Conservation (phyloP, 1,139 yeast species). For the Yamadazyma jaroonii region DNA sequence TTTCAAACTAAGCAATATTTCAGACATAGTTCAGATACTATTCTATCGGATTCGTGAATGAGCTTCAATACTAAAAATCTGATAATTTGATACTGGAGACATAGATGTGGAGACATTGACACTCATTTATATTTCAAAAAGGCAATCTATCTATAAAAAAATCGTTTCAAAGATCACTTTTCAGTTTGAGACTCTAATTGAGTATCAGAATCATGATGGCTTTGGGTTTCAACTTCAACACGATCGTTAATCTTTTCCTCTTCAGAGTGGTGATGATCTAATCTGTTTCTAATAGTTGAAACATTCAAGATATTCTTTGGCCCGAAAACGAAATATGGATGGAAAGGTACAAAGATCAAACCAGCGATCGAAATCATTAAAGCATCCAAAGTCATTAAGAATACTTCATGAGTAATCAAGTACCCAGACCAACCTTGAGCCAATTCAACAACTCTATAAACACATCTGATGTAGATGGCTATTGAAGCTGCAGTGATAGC, state of each 20-base stretch:
- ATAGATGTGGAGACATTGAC: too few species aligned
- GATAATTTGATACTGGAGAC: too few species aligned
- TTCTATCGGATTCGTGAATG: too few species aligned
- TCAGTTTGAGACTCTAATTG: too few species aligned
- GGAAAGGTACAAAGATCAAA: slow-evolving; percentile 45
- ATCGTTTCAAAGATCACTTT: too few species aligned
- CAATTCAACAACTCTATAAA: slow-evolving; percentile 76
- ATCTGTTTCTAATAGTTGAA: slow-evolving; percentile 1
- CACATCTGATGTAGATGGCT: slow-evolving; percentile 64
- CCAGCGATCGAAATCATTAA: slow-evolving; percentile 53
- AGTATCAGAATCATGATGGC: too few species aligned
- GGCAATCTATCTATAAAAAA: too few species aligned
- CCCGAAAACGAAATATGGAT: slow-evolving; percentile 61
- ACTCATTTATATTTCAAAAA: too few species aligned
- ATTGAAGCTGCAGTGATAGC: slow-evolving; percentile 51
- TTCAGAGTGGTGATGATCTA: neutral
- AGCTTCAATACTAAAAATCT: too few species aligned
- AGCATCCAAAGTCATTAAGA: slow-evolving; percentile 72
- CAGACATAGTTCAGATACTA: too few species aligned
- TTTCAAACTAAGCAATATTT: too few species aligned
- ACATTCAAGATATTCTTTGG: slow-evolving; percentile 3
- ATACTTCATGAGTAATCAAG: slow-evolving; percentile 66
- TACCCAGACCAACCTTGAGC: slow-evolving; percentile 73
- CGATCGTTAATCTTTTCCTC: neutral
- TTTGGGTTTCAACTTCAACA: too few species aligned